Conservation (phyloP, 2,329 filamentous ascomycete species). For the Monilinia laxa region DNA sequence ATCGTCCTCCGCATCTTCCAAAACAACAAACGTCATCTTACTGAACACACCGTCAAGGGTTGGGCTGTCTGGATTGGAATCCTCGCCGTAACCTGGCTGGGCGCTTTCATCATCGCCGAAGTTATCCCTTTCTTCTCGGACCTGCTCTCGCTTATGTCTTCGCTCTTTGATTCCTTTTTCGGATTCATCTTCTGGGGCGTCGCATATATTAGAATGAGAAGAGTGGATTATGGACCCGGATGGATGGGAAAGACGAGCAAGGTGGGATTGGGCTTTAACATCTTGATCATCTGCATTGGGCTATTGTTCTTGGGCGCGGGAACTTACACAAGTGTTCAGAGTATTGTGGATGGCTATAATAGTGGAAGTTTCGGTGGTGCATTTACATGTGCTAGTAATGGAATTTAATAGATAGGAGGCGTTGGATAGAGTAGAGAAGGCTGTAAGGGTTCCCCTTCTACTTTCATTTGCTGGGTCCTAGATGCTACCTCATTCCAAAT, state of each 20-base stretch:
- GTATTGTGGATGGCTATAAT: constrained; percentile 71
- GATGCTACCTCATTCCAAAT: too few species aligned
- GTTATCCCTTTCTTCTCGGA: constrained; percentile 90
- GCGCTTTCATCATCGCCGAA: constrained; percentile 89
- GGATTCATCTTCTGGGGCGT: constrained; percentile 95
- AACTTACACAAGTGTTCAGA: constrained; percentile 76
- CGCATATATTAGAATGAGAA: constrained; percentile 75
- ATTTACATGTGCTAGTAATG: constrained; percentile 73
- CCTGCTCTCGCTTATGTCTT: constrained; percentile 72
- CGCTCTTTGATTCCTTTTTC: constrained; percentile 88
- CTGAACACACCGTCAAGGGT: constrained; percentile 74
- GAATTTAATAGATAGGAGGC: constrained; percentile 45
- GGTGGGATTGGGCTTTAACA: constrained; percentile 62
- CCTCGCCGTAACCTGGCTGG: constrained; percentile 71
- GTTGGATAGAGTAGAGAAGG: background rate
- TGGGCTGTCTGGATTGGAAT: constrained; percentile 80
- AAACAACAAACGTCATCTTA: constrained; percentile 70
- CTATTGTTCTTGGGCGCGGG: constrained; percentile 79
- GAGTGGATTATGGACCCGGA: constrained; percentile 57
- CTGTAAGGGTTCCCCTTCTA: background rate
- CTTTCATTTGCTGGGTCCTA: too few species aligned
- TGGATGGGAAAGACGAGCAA: constrained; percentile 37
- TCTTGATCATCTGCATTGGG: constrained; percentile 70
- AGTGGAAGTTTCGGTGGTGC: constrained; percentile 64
- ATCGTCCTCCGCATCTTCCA: constrained; percentile 88